Conservation (phyloP, 208 protist species). For the Trypanosoma conorhini region DNA sequence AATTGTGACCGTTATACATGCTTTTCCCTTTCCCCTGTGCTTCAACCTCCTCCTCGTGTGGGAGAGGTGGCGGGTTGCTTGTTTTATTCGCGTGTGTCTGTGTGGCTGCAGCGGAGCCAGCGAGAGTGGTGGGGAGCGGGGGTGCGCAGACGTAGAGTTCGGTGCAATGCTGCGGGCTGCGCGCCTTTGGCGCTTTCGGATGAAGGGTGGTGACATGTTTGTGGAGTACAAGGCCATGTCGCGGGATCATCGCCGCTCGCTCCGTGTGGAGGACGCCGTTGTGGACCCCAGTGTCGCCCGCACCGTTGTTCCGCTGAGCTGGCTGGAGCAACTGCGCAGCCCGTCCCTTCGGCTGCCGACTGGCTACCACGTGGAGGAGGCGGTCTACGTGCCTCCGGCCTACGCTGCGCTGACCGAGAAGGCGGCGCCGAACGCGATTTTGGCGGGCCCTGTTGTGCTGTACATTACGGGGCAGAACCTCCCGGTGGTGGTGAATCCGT, state of each 20-base stretch:
- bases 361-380: conserved; percentile 73
- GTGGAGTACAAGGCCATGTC: conserved; percentile 87
- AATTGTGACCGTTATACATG: not conserved
- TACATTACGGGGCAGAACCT: conserved; percentile 82
- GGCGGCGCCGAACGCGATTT: conserved; percentile 49
- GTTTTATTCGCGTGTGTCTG: conserved; percentile 1
- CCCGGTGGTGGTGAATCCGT: conserved; percentile 71
- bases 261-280: conserved; percentile 77
- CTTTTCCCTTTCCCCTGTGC: conserved; percentile 16
- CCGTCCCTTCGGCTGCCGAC: conserved; percentile 65
- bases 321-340: conserved; percentile 81
- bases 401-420: conserved; percentile 22
- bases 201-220: conserved; percentile 66
- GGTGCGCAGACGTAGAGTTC: not conserved
- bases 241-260: conserved; percentile 69
- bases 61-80: not conserved
- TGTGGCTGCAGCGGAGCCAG: not conserved
- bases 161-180: conserved; percentile 42
- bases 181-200: conserved; percentile 45
- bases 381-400: conserved; percentile 39
- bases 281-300: conserved; percentile 68
- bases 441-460: conserved; percentile 78
- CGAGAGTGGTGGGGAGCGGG: not conserved
- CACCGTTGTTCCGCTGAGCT: conserved; percentile 69
- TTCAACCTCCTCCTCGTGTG: not conserved